Evolutionary conservation across 345 rosid genomes (phyloP).

Genomic region (Draba incana): DNA sequence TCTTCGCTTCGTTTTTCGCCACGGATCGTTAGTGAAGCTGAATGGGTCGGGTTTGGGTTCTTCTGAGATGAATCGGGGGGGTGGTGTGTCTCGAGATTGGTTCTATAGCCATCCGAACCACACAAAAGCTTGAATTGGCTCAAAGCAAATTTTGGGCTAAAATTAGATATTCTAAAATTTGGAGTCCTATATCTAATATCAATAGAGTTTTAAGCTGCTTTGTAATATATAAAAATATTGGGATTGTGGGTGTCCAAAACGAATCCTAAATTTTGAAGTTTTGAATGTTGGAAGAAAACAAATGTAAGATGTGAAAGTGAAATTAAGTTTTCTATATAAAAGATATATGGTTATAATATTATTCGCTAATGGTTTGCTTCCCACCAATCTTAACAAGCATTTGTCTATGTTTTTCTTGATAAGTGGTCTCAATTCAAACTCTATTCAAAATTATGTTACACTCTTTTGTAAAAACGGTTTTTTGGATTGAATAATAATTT

Average conservation of each 20-base stretch:
- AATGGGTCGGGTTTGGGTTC: conserved; percentile 78
- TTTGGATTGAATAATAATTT: too few species aligned
- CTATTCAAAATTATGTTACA: too few species aligned
- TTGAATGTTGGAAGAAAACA: background rate
- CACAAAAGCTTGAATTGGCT: background rate
- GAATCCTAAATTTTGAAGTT: conserved; percentile 19
- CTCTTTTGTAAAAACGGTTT: too few species aligned
- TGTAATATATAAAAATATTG: conserved; percentile 4
- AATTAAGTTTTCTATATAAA: background rate
- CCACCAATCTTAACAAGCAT: too few species aligned
- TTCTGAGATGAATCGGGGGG: background rate
- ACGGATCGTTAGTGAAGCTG: conserved; percentile 51
- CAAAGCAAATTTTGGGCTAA: conserved; percentile 17
- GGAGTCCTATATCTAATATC: background rate
- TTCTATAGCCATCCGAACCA: conserved; percentile 33
- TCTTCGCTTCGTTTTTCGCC: conserved; percentile 75
- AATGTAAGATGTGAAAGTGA: background rate
- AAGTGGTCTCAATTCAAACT: too few species aligned
- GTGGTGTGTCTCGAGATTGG: conserved; percentile 21
- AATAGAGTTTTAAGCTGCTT: conserved; percentile 7
- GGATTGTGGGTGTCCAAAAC: conserved; percentile 16
- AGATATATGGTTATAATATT: too few species aligned
- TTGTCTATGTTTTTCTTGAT: too few species aligned
- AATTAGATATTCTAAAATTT: conserved; percentile 5
- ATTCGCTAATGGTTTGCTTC: too few species aligned